These are phyloP conservation scores for Thelephora ganbajun DNA, from an alignment of 768 basidiomycete genomes.

Conservation along the genomic window DNA sequence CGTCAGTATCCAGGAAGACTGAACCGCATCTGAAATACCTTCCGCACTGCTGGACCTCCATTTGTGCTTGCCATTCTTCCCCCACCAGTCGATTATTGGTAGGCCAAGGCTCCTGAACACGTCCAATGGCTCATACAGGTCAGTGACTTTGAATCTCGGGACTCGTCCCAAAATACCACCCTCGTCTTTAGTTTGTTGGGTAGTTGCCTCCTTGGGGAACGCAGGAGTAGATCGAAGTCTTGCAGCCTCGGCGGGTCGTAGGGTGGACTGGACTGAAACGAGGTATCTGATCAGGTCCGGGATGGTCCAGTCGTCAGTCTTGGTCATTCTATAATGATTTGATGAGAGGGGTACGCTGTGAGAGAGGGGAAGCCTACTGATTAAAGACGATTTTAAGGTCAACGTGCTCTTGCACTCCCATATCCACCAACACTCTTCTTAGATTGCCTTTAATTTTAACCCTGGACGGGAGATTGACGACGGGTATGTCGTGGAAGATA, in stretches of 20 bases:
- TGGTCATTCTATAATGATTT: slow-evolving; percentile 73
- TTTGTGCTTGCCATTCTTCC: slow-evolving; percentile 50
- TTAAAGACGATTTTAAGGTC: slow-evolving; percentile 90
- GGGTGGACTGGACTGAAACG: slow-evolving; percentile 56
- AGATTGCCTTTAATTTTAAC: slow-evolving; percentile 47
- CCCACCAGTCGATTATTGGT: slow-evolving; percentile 87
- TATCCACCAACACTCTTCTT: slow-evolving; percentile 53
- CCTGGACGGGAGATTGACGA: slow-evolving; percentile 59
- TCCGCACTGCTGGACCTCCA: slow-evolving; percentile 81
- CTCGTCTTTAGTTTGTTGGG: not conserved
- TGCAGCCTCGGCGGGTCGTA: slow-evolving; percentile 43
- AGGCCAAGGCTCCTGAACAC: slow-evolving; percentile 58
- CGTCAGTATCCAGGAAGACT: no score
- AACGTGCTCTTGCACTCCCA: slow-evolving; percentile 86
- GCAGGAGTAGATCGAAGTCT: slow-evolving; percentile 52
- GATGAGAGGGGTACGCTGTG: not conserved
- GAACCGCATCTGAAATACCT: slow-evolving; percentile 33
- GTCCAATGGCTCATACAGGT: slow-evolving; percentile 78
- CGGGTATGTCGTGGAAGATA: slow-evolving; percentile 77
- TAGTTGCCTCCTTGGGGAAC: slow-evolving; percentile 46
- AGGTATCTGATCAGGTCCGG: slow-evolving; percentile 80
- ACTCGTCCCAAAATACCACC: slow-evolving; percentile 5
- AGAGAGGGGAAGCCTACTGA: slow-evolving; percentile 28
- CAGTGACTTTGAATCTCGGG: slow-evolving; percentile 37
- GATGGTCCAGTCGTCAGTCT: slow-evolving; percentile 82